These are phyloP conservation scores for Trichosanthes cucumerina DNA, from an alignment of 306 rosid genomes.

Conservation along the genomic window DNA sequence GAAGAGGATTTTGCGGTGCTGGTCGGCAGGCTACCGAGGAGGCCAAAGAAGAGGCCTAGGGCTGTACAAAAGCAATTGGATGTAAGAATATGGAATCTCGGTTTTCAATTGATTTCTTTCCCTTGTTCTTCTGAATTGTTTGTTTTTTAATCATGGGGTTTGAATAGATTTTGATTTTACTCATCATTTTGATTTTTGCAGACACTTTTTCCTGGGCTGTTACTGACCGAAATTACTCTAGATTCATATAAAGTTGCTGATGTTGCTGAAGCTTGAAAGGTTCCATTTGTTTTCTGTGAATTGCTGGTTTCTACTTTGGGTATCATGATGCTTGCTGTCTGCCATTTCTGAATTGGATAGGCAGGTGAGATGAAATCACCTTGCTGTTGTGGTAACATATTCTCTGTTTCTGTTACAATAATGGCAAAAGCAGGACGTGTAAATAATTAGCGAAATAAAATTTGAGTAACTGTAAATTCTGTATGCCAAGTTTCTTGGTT, in stretches of 20 bases:
- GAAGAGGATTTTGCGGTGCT: conserved; percentile 39
- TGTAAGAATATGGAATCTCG: conserved; percentile 20
- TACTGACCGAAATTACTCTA: conserved; percentile 30
- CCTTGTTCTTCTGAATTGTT: neutral
- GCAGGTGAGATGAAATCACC: neutral
- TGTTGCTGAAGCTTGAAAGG: conserved; percentile 37
- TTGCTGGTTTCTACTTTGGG: neutral
- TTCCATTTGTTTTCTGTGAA: neutral
- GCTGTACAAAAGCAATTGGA: conserved; percentile 42
- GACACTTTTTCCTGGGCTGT: conserved; percentile 40
- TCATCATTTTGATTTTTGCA: conserved; percentile 14
- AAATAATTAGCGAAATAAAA: neutral
- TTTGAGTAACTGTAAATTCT: conserved; percentile 1
- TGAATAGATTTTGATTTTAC: conserved; percentile 3
- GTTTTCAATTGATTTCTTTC: neutral
- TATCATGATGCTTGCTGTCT: neutral
- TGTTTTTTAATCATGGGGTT: neutral
- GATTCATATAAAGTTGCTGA: conserved; percentile 48
- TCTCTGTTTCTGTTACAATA: conserved; percentile 1
- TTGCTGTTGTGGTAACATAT: neutral
- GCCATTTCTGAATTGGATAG: neutral
- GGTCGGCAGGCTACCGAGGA: conserved; percentile 37
- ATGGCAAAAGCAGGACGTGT: neutral
- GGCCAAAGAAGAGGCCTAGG: conserved; percentile 46
- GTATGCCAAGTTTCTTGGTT: conserved; percentile 4